Base-by-base conservation (phyloP, 192 early-diverging fungal species). In the Umbelopsis ramanniana region DNA sequence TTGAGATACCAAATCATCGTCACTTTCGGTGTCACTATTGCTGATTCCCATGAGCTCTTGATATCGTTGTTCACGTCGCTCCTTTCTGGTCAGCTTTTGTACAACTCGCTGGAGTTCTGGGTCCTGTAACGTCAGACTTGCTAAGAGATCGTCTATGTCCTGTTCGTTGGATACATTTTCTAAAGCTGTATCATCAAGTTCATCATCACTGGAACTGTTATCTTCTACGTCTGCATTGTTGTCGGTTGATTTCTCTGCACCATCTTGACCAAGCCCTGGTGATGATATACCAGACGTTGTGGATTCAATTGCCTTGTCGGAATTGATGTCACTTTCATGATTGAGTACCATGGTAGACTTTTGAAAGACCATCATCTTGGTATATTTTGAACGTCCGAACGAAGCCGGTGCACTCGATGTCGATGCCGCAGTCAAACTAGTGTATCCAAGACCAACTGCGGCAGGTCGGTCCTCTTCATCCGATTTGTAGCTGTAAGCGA, bases 61-160 rank as follows among this genome's bases (percentile, higher is more conserved):
- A 48, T 35, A 10, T 38, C 55, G 33, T 33, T 37, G 26, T n/a
- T 48, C 40, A 43, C 33, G 14, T 26, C 67, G 54, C 55, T 63
- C 57, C 57, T 66, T 63, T 19, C 57, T 66, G 48, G 26, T 72
- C n/a, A 67, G 43, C 45, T 38, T 50, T 52, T 63, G 14, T 19
- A 52, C 47, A 33, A 60, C 24, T n/a, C 33, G 63, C 22, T 8
- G 46, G 7, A 48, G 43, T 23, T 23, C n/a, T 22, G 33, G 43
- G 19, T 12, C 46, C 22, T 52, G 55, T 19, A 15, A 29, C 45
- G 38, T 26, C 38, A 24, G 50, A 21, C 5, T n/a, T 11, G 57
- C 33, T 19, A 63, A 37, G 9, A 63, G 5, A 2, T 63, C 57
- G 3, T 63, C 57, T 38, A 63, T 17, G 12, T 63, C 33, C 2